Base-by-base conservation (phyloP, 1,139 yeast species). In the Suhomyces ambrosiae region DNA sequence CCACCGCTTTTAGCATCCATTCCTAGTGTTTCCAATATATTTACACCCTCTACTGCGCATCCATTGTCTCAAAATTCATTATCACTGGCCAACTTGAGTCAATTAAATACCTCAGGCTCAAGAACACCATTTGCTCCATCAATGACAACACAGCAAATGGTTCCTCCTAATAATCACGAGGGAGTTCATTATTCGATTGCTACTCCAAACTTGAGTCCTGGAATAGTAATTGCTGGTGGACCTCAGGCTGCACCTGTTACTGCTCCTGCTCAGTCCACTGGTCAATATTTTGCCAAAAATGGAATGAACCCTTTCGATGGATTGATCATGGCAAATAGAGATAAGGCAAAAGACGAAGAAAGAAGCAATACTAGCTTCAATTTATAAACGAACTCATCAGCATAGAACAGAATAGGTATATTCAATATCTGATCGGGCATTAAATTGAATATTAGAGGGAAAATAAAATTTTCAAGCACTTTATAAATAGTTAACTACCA, bases 291-390 rank as follows among this genome's bases (percentile, higher is more conserved):
- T 42, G 72, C 69, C 7, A 65, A 55, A 37, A 61, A 63, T 42
- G 72, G 71, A 0, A 53, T 63, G 50, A 68, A 68, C 46, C 74
- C 74, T 9, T 68, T 68, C 44, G 74, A 68, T 45, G 71, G 71
- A 10, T 50, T 68, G 28, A 67, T 68, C 13, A 50, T 66, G 54
- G 68, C 68, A 3, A 52, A 41, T 12, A 37, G 46, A 27, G 48
- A 51, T 27, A 49, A 47, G 19, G 52, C 45, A 7, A 47, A 46
- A 16, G 49, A 38, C 21, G 42, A 37, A 23, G 40, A 37, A 27
- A 33, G 32, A 14, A 19, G 11, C 33, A 42, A 38, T 23, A 35
- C 35, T 14, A 45, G 42, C 29, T 40, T 40, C 36, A 45, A 42
- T 25, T 19, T 44, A 23, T 35, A 23, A 19, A 9, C 6, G 3